Conservation (phyloP, 805 yeast genomes). For the Sugiyamaella smithiae region DNA sequence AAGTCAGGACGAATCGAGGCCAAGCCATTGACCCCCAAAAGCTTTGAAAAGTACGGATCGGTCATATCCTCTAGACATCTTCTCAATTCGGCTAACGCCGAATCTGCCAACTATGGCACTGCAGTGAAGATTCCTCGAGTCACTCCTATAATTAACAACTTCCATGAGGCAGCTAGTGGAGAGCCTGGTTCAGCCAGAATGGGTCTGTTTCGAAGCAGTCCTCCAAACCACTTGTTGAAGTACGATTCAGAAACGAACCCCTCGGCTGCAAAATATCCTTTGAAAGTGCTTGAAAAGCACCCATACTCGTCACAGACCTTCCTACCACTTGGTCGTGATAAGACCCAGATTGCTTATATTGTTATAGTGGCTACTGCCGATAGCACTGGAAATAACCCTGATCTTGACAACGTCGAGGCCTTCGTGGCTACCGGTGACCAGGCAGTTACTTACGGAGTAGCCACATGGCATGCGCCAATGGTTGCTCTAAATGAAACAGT, state of each 20-base stretch:
- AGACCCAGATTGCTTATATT: conserved; percentile 53
- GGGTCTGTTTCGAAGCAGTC: conserved; percentile 80
- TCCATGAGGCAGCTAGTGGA: conserved; percentile 45
- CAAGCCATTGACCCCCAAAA: conserved; percentile 58
- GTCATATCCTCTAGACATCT: conserved; percentile 78
- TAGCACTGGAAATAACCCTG: conserved; percentile 24
- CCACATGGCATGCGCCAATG: conserved; percentile 97
- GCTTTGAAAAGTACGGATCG: conserved; percentile 68
- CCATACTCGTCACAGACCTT: conserved; percentile 88
- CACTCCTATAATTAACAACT: conserved; percentile 61
- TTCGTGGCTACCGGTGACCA: conserved; percentile 79
- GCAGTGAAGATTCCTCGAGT: conserved; percentile 76
- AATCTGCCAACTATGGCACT: conserved; percentile 89
- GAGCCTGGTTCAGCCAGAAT: conserved; percentile 59
- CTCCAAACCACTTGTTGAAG: conserved; percentile 60
- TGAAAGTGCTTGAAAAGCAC: conserved; percentile 83
- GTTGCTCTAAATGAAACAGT: conserved; percentile 65
- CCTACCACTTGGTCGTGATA: conserved; percentile 75
- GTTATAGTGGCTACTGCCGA: conserved; percentile 74
- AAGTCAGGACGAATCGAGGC: conserved; percentile 40
- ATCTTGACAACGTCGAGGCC: conserved; percentile 50
- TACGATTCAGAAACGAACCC: conserved; percentile 7
- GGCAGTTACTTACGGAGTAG: conserved; percentile 82
- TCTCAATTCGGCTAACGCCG: conserved; percentile 43
- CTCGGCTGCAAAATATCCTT: conserved; percentile 36